Base-by-base conservation (phyloP, 345 rosid species). In the Heritiera littoralis region DNA sequence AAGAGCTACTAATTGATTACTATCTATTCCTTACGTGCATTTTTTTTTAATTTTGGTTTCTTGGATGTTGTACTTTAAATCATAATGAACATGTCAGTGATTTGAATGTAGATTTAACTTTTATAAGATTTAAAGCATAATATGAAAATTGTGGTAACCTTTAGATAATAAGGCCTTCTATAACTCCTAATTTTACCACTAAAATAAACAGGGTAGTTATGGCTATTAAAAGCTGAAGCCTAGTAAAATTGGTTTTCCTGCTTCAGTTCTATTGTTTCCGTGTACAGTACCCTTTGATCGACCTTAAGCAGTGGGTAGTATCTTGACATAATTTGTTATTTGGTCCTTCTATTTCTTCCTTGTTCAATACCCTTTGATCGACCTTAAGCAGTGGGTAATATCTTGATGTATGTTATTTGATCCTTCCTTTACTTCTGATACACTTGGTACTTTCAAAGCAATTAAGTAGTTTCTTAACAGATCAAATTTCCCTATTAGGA, bases 51-150 rank as follows among this genome's bases (percentile, higher is more conserved):
- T 2, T 2, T 43, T 69, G 35, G 35, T 60, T 60, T 60, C 49
- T 52, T 54, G n/a, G 76, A 52, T 32, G 23, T 32, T 32, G 28
- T 15, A 72, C 15, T 56, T 51, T 55, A 73, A 52, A 73, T 73
- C 17, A 10, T 28, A 73, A 55, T 73, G 12, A 18, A 54, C 45
- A 54, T 72, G 43, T 17, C 5, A 3, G 64, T 51, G 77, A 51
- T 15, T 20, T 45, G 55, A 46, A 45, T 20, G 73, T 23, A 69
- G 51, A 46, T 69, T n/a, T 69, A 69, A 23, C 20, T 69, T 69
- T 23, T 23, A 12, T 52, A 52, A 46, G 73, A 68, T 69, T 68
- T 46, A 46, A 69, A 69, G 9, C 35, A 28, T 46, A 46, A 68
- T 55, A 20, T 68, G 9, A 23, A 68, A 45, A 2, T 46, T 69